Conservation (phyloP, 768 basidiomycete species). For the Mycena metata region DNA sequence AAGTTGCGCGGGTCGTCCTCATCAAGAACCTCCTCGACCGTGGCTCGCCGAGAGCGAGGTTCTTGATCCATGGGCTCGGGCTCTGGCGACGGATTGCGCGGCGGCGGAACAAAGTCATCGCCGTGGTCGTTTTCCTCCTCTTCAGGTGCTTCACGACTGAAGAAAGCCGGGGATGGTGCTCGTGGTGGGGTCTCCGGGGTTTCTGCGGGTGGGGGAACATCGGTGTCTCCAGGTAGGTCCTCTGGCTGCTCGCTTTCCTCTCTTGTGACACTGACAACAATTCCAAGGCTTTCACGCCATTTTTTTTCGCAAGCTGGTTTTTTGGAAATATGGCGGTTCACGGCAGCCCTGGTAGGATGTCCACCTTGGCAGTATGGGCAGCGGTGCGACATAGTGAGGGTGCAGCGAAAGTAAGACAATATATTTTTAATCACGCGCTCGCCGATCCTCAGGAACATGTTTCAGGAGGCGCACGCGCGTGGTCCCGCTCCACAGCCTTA, state of each 20-base stretch:
- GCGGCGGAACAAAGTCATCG: neutral
- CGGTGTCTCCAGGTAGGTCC: no score
- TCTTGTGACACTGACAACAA: neutral
- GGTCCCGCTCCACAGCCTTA: slow-evolving; percentile 19
- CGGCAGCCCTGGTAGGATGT: neutral
- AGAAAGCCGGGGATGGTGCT: neutral
- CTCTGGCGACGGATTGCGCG: neutral
- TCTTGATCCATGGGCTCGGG: neutral
- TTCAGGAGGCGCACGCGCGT: slow-evolving; percentile 17
- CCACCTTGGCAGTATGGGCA: slow-evolving; percentile 9
- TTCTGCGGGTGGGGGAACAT: no score
- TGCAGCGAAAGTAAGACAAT: no score
- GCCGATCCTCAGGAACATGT: no score
- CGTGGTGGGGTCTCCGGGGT: slow-evolving; percentile 1
- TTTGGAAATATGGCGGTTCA: slow-evolving; percentile 8
- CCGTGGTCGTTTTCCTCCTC: neutral
- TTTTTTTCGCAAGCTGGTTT: neutral
- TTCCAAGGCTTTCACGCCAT: slow-evolving; percentile 16
- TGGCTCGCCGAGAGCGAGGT: neutral
- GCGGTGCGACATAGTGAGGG: slow-evolving; percentile 13
- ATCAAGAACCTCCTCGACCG: slow-evolving; percentile 23
- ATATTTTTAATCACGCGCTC: no score
- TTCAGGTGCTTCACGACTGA: neutral
- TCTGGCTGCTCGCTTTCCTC: slow-evolving; percentile 2
- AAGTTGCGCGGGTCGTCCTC: slow-evolving; percentile 21